phyloP scores from a whole-genome alignment of 495 filamentous ascomycete species.

The Geopyxis carbonaria region DNA sequence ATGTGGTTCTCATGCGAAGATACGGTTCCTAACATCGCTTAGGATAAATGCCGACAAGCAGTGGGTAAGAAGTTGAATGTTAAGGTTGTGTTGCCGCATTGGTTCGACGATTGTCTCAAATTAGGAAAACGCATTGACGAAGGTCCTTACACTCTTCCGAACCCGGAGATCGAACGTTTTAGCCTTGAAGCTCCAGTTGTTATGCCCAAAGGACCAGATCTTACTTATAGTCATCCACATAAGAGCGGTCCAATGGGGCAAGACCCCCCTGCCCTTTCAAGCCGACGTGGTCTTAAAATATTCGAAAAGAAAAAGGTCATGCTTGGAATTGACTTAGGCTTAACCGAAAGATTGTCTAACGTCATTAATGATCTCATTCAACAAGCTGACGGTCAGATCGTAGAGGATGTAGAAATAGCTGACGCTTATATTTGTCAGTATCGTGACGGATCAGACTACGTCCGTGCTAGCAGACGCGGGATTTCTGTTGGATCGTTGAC shows the following conservation, averaged over 20 bases:
- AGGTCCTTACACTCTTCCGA: slow-evolving; percentile 66
- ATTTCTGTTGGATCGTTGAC: slow-evolving; percentile 82
- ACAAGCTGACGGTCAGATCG: slow-evolving; percentile 50
- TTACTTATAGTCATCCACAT: slow-evolving; percentile 20
- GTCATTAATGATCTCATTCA: slow-evolving; percentile 54
- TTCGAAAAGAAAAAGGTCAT: slow-evolving; percentile 50
- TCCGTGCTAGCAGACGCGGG: slow-evolving; percentile 49
- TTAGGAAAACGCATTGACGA: slow-evolving; percentile 79
- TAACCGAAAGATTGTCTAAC: slow-evolving; percentile 44
- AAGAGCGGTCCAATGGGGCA: slow-evolving; percentile 16
- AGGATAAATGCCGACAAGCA: slow-evolving; percentile 52
- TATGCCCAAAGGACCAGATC: slow-evolving; percentile 16
- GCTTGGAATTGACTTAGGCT: slow-evolving; percentile 52
- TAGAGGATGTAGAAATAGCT: slow-evolving; percentile 47
- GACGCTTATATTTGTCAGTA: slow-evolving; percentile 75
- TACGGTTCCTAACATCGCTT: slow-evolving; percentile 4
- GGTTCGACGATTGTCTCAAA: slow-evolving; percentile 95
- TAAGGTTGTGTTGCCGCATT: slow-evolving; percentile 89
- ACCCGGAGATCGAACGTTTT: slow-evolving; percentile 51
- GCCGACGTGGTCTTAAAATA: slow-evolving; percentile 35
- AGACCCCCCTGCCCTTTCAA: slow-evolving; percentile 16
- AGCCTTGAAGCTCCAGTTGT: slow-evolving; percentile 9
- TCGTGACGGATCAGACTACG: slow-evolving; percentile 64
- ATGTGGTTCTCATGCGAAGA: slow-evolving; percentile 1
- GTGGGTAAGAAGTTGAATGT: slow-evolving; percentile 43